These are phyloP conservation scores for Piromyces finnis DNA, from an alignment of 192 early-diverging fungal genomes.

Conservation along the genomic window DNA sequence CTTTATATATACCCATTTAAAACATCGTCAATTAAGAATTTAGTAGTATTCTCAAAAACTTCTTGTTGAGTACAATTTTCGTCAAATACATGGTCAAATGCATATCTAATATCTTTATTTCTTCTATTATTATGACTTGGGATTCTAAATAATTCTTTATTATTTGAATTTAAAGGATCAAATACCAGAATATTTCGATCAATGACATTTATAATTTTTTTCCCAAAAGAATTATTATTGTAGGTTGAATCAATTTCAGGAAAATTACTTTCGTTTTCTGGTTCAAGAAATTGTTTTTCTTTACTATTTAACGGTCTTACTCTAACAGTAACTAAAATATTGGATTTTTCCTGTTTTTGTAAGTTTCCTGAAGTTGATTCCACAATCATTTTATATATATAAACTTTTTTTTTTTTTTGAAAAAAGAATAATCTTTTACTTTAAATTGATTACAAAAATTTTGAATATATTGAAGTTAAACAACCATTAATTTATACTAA, in stretches of 20 bases:
- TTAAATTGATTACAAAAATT: too few species aligned
- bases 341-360: not conserved
- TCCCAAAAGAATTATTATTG: not conserved
- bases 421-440: too few species aligned
- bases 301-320: not conserved
- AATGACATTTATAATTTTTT: not conserved
- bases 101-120: slow-evolving; percentile 51
- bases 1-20: not conserved
- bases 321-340: not conserved
- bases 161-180: not conserved
- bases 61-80: slow-evolving; percentile 50
- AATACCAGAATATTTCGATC: not conserved
- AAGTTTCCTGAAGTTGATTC: not conserved
- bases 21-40: not conserved
- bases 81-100: slow-evolving; percentile 61
- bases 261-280: not conserved
- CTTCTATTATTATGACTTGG: slow-evolving; percentile 4
- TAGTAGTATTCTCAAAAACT: slow-evolving; percentile 15
- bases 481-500: too few species aligned
- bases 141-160: not conserved
- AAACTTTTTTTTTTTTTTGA: too few species aligned
- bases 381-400: not conserved
- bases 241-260: not conserved
- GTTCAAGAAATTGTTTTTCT: not conserved
- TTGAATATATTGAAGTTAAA: too few species aligned